These are phyloP conservation scores for Rheum nobile DNA, from an alignment of 148 eudicot species.

Conservation along the genomic window DNA sequence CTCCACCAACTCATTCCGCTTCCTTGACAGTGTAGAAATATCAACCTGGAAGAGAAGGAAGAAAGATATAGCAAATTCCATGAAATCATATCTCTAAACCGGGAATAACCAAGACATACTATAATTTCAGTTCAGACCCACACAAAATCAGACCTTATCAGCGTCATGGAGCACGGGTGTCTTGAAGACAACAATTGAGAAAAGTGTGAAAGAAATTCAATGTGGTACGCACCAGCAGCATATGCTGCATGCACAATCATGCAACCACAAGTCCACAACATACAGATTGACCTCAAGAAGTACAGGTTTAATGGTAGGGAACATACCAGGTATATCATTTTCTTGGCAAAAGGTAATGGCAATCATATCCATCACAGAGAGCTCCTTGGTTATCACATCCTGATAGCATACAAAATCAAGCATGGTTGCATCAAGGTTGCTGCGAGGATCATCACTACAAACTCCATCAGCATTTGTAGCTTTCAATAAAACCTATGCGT, in stretches of 20 bases:
- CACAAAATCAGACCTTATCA: slow-evolving; percentile 44
- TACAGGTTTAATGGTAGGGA: not conserved
- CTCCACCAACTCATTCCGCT: slow-evolving; percentile 95
- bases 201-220: not conserved
- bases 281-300: not conserved
- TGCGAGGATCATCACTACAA: slow-evolving; percentile 64
- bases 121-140: not conserved
- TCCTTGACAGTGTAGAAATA: slow-evolving; percentile 65
- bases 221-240: no score
- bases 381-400: slow-evolving; percentile 77
- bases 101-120: not conserved
- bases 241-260: no score
- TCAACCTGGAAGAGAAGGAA: slow-evolving; percentile 38
- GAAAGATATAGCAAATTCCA: not conserved
- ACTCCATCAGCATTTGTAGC: slow-evolving; percentile 98
- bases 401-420: slow-evolving; percentile 80
- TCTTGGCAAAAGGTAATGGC: slow-evolving; percentile 98
- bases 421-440: slow-evolving; percentile 66
- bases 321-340: slow-evolving; percentile 83
- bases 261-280: not conserved
- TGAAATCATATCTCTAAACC: not conserved
- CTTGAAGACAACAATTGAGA: slow-evolving; percentile 84
- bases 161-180: slow-evolving; percentile 92
- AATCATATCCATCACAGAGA: slow-evolving; percentile 94
- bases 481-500: slow-evolving; percentile 92